Conservation (phyloP, 352 stramenopile species). For the Globisporangium viniferum region DNA sequence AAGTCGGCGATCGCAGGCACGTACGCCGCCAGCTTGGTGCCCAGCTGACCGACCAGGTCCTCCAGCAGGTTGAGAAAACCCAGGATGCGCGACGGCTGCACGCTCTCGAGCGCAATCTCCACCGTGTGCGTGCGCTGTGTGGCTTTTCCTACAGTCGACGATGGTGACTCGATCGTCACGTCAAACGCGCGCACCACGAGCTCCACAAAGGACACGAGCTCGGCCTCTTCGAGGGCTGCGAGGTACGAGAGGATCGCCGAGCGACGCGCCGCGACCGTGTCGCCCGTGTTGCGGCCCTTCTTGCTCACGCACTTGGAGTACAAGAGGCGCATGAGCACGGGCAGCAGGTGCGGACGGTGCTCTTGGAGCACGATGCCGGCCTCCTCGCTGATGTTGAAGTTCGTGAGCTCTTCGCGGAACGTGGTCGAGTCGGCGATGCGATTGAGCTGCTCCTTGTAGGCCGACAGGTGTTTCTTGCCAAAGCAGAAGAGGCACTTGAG, state of each 20-base stretch:
- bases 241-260: conserved; percentile 89
- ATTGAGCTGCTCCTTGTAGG: conserved; percentile 86
- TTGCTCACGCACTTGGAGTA: conserved; percentile 90
- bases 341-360: conserved; percentile 76
- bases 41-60: conserved; percentile 84
- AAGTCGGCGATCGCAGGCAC: conserved; percentile 76
- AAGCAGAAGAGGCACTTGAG: conserved; percentile 87
- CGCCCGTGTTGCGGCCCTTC: conserved; percentile 77
- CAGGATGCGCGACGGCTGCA: conserved; percentile 75
- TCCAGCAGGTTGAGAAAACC: conserved; percentile 90
- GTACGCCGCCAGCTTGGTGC: conserved; percentile 78
- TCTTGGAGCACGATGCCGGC: conserved; percentile 69
- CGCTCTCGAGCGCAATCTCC: conserved; percentile 34
- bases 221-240: conserved; percentile 62
- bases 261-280: conserved; percentile 84
- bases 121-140: not conserved
- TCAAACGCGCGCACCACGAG: conserved; percentile 89
- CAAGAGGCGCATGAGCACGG: conserved; percentile 85
- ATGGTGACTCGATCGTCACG: conserved; percentile 32
- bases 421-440: conserved; percentile 73
- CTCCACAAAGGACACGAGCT: conserved; percentile 86
- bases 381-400: conserved; percentile 79
- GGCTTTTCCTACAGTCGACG: not conserved
- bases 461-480: conserved; percentile 72
- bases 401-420: conserved; percentile 90